Evolutionary conservation across 768 basidiomycete genomes (phyloP).

Genomic region (Psilocybe tampanensis): DNA sequence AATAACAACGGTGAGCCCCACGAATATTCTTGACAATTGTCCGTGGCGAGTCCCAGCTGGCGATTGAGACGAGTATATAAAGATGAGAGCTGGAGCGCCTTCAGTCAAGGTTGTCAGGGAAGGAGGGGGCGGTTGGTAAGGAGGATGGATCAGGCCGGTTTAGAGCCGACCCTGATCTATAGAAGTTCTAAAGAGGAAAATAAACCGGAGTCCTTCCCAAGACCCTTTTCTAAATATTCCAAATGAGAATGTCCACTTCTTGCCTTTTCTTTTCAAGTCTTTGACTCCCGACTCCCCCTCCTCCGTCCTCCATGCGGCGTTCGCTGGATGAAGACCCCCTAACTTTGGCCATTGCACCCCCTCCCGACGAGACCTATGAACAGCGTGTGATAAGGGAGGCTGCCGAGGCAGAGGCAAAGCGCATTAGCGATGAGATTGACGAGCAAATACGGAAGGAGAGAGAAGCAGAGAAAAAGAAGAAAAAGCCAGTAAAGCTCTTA

Average conservation of each 20-base stretch:
- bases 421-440: conserved; percentile 75
- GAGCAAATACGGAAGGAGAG: conserved; percentile 67
- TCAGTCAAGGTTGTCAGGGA: conserved; percentile 11
- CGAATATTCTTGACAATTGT: no score
- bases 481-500: conserved; percentile 72
- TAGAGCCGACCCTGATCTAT: conserved; percentile 13
- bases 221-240: conserved; percentile 13
- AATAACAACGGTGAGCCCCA: no score
- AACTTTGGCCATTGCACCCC: conserved; percentile 60
- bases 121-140: neutral
- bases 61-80: neutral
- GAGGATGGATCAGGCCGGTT: conserved; percentile 7
- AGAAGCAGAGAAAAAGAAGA: conserved; percentile 58
- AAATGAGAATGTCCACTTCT: conserved; percentile 5
- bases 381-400: conserved; percentile 56
- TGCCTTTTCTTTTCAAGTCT: neutral
- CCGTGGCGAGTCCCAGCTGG: no score
- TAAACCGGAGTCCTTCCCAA: conserved; percentile 15
- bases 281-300: neutral
- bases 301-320: conserved; percentile 24
- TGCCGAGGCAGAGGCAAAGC: conserved; percentile 64
- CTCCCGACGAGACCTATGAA: conserved; percentile 61
- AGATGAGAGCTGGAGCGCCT: neutral
- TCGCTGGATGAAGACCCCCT: conserved; percentile 62
- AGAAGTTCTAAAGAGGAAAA: conserved; percentile 6